Evolutionary conservation across 1,139 yeast species (phyloP).

Genomic region (Protomyces gravidus): DNA sequence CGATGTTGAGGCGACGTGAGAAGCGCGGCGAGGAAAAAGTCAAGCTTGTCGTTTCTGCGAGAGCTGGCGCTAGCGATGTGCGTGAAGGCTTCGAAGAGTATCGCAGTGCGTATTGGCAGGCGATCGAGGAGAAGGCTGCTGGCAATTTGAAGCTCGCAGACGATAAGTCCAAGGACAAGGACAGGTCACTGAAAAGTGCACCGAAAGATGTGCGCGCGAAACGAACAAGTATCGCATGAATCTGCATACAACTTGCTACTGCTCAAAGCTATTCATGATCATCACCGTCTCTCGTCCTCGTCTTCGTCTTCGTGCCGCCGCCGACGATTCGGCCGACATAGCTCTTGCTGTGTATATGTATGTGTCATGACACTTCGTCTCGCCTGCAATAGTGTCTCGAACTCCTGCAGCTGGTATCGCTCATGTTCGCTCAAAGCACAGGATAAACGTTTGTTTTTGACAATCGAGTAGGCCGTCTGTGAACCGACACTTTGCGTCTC

Average conservation of each 20-base stretch:
- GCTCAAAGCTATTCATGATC: too few relatives aligned
- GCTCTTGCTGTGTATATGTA: constrained; percentile 8
- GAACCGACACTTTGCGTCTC: constrained; percentile 6
- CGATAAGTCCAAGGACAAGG: too few relatives aligned
- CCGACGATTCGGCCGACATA: constrained; percentile 8
- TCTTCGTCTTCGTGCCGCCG: constrained; percentile 4
- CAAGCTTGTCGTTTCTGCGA: constrained; percentile 16
- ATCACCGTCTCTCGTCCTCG: neutral
- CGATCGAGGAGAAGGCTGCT: constrained; percentile 5
- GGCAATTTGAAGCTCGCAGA: too few relatives aligned
- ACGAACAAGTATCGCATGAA: too few relatives aligned
- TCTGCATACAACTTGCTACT: too few relatives aligned
- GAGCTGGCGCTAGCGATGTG: constrained; percentile 10
- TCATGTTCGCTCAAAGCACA: constrained; percentile 14
- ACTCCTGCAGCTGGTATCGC: constrained; percentile 17
- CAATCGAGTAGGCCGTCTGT: constrained; percentile 6
- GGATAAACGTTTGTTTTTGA: constrained; percentile 18
- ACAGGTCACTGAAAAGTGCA: too few relatives aligned
- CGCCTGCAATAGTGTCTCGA: constrained; percentile 20
- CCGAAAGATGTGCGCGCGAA: too few relatives aligned
- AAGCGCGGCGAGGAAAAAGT: constrained; percentile 12
- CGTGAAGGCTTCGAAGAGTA: constrained; percentile 26
- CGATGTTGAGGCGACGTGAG: neutral
- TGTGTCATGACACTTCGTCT: constrained; percentile 8
- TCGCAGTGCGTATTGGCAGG: constrained; percentile 18